A percentile compares a stretch with the other conserved stretches of the same genome.
Conservation (phyloP, 805 yeast species). For the Pichia cephalocereana region DNA sequence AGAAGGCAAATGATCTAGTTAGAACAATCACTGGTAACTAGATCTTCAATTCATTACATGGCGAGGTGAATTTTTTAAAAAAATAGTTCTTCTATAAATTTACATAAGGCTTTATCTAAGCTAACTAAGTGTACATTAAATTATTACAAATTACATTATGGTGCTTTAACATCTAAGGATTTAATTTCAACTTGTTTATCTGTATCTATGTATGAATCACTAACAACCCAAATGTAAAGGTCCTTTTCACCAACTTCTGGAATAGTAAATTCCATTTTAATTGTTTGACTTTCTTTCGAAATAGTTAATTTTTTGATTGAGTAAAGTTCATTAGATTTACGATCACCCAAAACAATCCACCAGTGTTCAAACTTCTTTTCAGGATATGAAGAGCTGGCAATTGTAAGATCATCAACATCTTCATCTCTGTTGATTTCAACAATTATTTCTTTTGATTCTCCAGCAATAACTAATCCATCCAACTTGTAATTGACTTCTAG, state of each 20-base stretch:
- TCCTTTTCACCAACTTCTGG: slow-evolving; percentile 53
- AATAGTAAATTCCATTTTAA: slow-evolving; percentile 46
- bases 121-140: no score
- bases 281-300: slow-evolving; percentile 40
- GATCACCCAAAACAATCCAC: slow-evolving; percentile 86
- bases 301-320: slow-evolving; percentile 63
- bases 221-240: slow-evolving; percentile 72
- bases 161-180: neutral
- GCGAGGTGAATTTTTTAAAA: no score
- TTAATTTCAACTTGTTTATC: slow-evolving; percentile 62
- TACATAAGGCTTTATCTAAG: no score
- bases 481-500: slow-evolving; percentile 57
- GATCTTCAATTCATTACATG: no score
- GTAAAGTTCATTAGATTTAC: slow-evolving; percentile 47
- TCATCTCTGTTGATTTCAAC: slow-evolving; percentile 63
- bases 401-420: slow-evolving; percentile 55
- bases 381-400: slow-evolving; percentile 54
- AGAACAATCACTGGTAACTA: no score
- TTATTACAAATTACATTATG: neutral
- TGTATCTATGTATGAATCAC: slow-evolving; percentile 89
- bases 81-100: no score
- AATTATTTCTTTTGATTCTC: slow-evolving; percentile 36
- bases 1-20: no score
- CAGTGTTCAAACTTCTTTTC: slow-evolving; percentile 54
- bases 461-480: slow-evolving; percentile 32